These are phyloP conservation scores for Nicotiana sylvestris DNA, from an alignment of 257 asterid species.

Conservation along the genomic window DNA sequence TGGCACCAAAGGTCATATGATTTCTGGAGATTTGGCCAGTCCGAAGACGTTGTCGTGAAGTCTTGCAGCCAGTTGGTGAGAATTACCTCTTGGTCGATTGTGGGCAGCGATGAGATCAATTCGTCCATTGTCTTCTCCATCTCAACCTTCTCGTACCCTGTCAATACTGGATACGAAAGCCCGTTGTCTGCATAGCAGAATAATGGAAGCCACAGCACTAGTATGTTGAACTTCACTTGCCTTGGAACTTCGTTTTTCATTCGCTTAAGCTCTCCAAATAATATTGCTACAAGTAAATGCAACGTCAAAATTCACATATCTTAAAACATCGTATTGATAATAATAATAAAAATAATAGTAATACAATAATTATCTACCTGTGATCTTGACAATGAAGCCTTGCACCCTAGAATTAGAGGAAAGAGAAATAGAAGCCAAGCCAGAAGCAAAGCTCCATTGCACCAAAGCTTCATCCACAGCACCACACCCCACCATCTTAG, in stretches of 20 bases:
- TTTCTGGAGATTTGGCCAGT: constrained; percentile 33
- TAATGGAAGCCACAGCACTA: constrained; percentile 25
- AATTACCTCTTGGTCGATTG: constrained; percentile 23
- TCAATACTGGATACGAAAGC: constrained; percentile 19
- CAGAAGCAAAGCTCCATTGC: constrained; percentile 30
- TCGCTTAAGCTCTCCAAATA: constrained; percentile 21
- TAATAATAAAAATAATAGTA: not conserved
- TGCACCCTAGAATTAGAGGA: constrained; percentile 23
- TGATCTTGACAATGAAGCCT: constrained; percentile 24
- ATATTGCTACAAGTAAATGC: constrained; percentile 10
- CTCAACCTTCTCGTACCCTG: constrained; percentile 26
- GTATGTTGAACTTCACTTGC: constrained; percentile 22
- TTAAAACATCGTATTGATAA: too few relatives aligned
- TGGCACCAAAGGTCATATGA: constrained; percentile 28
- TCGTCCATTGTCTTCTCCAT: constrained; percentile 26
- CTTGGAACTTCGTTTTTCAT: constrained; percentile 4
- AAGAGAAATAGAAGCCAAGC: constrained; percentile 25
- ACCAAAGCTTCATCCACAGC: constrained; percentile 25
- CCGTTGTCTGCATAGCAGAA: constrained; percentile 33
- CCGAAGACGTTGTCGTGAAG: constrained; percentile 19
- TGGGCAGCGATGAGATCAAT: constrained; percentile 17
- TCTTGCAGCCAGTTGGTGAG: constrained; percentile 31
- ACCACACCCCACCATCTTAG: constrained; percentile 26
- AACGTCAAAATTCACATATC: not conserved
- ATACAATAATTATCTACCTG: constrained; percentile 9